Base-by-base conservation (phyloP, 208 protist genomes). In the Leishmania major region DNA sequence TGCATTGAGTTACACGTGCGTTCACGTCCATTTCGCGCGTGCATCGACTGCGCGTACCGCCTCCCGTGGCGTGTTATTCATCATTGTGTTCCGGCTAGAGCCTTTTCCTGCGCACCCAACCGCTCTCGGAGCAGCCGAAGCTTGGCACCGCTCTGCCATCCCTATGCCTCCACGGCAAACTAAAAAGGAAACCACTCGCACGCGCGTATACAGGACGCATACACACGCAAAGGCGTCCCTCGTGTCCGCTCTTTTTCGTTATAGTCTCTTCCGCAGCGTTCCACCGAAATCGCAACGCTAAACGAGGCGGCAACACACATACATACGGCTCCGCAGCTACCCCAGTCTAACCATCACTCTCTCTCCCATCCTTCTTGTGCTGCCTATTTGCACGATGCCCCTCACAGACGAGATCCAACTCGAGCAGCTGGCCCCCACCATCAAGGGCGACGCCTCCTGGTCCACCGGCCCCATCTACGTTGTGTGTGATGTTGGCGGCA, bases 401-500 rank as follows among this genome's bases (percentile, higher is more conserved):
- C n/a, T 62, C 13, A 77, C 73, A 7, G 35, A n/a, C 4, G 73
- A 77, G 40, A 59, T 77, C n/a, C 15, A 28, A 8, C 51, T 77
- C 4, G 69, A 82, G 51, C 59, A 91, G 51, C 78, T 95, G 45
- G 51, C 77, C 64, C 22, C 75, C 35, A 88, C 81, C 35, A 73
- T 95, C 49, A 31, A 47, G 77, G 49, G 57, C 72, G 80, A 70
- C 22, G 60, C 67, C 31, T 67, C 60, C 40, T 94, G 90, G 89
- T 53, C 77, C 40, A 77, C 35, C 31, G 79, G 77, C 0, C 88
- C 89, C 7, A 79, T 96, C 66, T 90, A 89, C 83, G 93, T 94
- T 64, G 79, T 96, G 79, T 91, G 88, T 55, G 92, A 96, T 69
- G 83, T 96, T 62, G 92, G 92, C 60, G 92, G 89, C 74, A 94